A percentile compares a stretch with the other conserved stretches of the same genome.
These are phyloP conservation scores for Fusarium compactum DNA, from an alignment of 2,329 filamentous ascomycete genomes.

Conservation along the genomic window DNA sequence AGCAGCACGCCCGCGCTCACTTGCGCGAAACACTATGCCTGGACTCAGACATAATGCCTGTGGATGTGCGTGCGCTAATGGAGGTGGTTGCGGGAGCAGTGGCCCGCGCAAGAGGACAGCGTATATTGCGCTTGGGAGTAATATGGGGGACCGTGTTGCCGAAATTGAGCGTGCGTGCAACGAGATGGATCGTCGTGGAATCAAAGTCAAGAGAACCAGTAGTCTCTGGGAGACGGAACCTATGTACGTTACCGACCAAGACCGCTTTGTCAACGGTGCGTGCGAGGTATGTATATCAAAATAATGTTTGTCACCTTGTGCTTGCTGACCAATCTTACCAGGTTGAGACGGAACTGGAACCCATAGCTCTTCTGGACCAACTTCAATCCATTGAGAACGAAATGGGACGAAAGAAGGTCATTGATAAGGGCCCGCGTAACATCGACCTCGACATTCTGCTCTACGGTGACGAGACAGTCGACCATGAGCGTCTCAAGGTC, in stretches of 20 bases:
- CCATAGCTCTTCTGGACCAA: slow-evolving; percentile 80
- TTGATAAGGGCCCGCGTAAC: slow-evolving; percentile 94
- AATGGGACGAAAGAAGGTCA: slow-evolving; percentile 83
- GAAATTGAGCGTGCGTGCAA: slow-evolving; percentile 88
- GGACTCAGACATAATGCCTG: slow-evolving; percentile 49
- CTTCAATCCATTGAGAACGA: slow-evolving; percentile 86
- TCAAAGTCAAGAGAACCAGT: slow-evolving; percentile 83
- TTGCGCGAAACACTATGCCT: slow-evolving; percentile 18
- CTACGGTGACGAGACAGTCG: slow-evolving; percentile 75
- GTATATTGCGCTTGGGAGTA: slow-evolving; percentile 92
- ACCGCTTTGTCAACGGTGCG: slow-evolving; percentile 89
- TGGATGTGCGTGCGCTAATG: slow-evolving; percentile 52
- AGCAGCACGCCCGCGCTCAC: slow-evolving; percentile 32
- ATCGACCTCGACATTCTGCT: slow-evolving; percentile 95
- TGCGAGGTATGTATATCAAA: slow-evolving; percentile 77
- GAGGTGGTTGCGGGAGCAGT: slow-evolving; percentile 45
- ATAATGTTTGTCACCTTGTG: neutral
- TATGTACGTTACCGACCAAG: slow-evolving; percentile 95
- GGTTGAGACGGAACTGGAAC: slow-evolving; percentile 83
- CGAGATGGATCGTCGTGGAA: slow-evolving; percentile 78
- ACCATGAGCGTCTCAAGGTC: slow-evolving; percentile 80
- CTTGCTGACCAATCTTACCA: slow-evolving; percentile 53
- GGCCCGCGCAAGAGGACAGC: slow-evolving; percentile 61
- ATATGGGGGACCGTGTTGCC: slow-evolving; percentile 85
- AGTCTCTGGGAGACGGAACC: slow-evolving; percentile 93